Evolutionary conservation across 192 early-diverging fungal genomes (phyloP).

Genomic region (Coemansia pectinata): DNA sequence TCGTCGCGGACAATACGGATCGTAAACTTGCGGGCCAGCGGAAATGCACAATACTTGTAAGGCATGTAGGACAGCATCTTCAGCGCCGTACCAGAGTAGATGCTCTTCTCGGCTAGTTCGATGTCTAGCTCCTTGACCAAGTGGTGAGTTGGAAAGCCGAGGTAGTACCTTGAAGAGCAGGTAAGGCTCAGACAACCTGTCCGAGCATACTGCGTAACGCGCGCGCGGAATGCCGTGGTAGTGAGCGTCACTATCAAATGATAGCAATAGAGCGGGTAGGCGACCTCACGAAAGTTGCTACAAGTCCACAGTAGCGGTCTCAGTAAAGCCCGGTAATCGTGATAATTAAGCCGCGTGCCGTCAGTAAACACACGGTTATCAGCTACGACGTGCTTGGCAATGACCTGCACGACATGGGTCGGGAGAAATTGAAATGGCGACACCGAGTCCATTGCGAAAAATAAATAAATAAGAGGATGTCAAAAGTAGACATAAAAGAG

Average conservation of each 20-base stretch:
- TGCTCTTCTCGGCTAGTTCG: not conserved
- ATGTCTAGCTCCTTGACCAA: not conserved
- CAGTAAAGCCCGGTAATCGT: not conserved
- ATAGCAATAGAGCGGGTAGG: not conserved
- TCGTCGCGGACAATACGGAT: not conserved
- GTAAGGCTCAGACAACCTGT: not conserved
- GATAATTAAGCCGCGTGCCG: not conserved
- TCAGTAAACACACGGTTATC: not conserved
- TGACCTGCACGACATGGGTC: not conserved
- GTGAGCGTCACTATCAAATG: not conserved
- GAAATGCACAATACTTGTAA: not conserved
- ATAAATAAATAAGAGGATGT: not conserved
- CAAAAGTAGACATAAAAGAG: not conserved
- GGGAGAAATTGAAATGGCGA: not conserved
- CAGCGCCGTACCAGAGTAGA: not conserved
- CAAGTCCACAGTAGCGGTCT: not conserved
- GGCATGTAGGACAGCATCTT: not conserved
- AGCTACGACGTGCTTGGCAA: not conserved
- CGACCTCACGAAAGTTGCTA: not conserved
- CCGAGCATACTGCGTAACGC: not conserved
- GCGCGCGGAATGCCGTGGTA: not conserved
- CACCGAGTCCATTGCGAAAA: not conserved
- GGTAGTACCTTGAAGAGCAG: not conserved
- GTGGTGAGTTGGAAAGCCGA: not conserved
- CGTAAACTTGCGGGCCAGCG: not conserved